Evolutionary conservation across 495 filamentous ascomycete genomes (phyloP), one percentile per base, ranked within the genome.

Genomic region (Penicillium desertorum): DNA sequence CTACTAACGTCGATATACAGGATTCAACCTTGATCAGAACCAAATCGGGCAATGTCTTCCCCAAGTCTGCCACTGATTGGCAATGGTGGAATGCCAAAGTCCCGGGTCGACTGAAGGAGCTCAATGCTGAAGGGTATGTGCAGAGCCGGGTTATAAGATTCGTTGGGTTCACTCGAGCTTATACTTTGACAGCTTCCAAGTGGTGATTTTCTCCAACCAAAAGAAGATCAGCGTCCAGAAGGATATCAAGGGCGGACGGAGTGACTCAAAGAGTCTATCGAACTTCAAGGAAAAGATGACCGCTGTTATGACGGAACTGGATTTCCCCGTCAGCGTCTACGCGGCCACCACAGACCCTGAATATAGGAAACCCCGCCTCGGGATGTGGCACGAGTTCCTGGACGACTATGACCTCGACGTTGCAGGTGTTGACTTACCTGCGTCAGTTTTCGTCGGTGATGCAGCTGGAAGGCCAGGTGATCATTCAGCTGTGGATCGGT

Each of bases 161-260:
- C 22, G 36, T 25, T 25, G 16, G 7, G 22, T 48, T 14, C 45
- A 32, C 27, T 10, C 23, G 36, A 22, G 36, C 42, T 50, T 23
- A 58, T 19, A 43, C 49, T 14, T 37, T 22, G 27, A 16, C 60
- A 93, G 90, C n/a, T 95, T 86, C 69, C 79, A 80, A 50, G 72
- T 98, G 5, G 79, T 88, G 1, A 81, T 98, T 41, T 76, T 98
- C 47, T 94, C 87, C 43, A 99, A 99, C 71, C 93, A 97, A 71
- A 91, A 79, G 48, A 89, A 86, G 12, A 75, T 99, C 45, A 87
- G 80, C 25, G 72, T 96, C 5, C 86, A 88, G 48, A 75, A 82
- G n/a, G 83, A 89, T 36, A 62, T 84, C 10, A 96, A 96, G 58
- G 77, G 72, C 0, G 82, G 87, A 11, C 88, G 86, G 58, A 79